phyloP scores from a whole-genome alignment of 2,329 filamentous ascomycete species.

The Lecanicillium sp. region DNA sequence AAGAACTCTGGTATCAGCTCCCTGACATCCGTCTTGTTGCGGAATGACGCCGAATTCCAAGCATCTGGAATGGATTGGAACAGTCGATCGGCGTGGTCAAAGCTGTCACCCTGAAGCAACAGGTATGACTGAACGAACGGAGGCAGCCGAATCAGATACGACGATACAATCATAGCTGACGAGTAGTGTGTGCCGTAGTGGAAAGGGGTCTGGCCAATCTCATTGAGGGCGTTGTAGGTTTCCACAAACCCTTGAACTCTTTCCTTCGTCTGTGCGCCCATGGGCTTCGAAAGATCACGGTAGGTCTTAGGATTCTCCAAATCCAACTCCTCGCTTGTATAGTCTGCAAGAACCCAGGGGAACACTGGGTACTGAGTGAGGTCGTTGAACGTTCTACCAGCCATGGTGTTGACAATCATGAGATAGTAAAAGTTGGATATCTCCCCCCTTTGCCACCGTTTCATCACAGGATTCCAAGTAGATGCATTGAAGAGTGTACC shows the following conservation, averaged over 20 bases:
- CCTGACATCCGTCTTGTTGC: constrained; percentile 89
- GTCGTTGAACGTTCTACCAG: constrained; percentile 94
- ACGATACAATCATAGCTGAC: constrained; percentile 97
- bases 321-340: constrained; percentile 88
- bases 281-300: constrained; percentile 87
- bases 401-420: constrained; percentile 97
- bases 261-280: constrained; percentile 78
- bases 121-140: constrained; percentile 96
- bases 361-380: constrained; percentile 97
- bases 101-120: constrained; percentile 87
- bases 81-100: constrained; percentile 90
- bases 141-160: constrained; percentile 88
- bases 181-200: constrained; percentile 99
- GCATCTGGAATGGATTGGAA: constrained; percentile 90
- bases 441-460: constrained; percentile 86
- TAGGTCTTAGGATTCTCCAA: constrained; percentile 78
- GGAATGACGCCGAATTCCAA: constrained; percentile 82
- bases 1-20: constrained; percentile 97
- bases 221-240: constrained; percentile 78
- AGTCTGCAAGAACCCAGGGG: constrained; percentile 93
- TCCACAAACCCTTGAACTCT: constrained; percentile 75
- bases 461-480: constrained; percentile 75
- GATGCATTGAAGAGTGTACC: constrained; percentile 85
- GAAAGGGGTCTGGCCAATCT: constrained; percentile 89
- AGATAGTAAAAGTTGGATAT: constrained; percentile 98